A percentile compares a stretch with the other conserved stretches of the same genome.
Conservation (phyloP, 495 filamentous ascomycete genomes). For the Podospora sp. region DNA sequence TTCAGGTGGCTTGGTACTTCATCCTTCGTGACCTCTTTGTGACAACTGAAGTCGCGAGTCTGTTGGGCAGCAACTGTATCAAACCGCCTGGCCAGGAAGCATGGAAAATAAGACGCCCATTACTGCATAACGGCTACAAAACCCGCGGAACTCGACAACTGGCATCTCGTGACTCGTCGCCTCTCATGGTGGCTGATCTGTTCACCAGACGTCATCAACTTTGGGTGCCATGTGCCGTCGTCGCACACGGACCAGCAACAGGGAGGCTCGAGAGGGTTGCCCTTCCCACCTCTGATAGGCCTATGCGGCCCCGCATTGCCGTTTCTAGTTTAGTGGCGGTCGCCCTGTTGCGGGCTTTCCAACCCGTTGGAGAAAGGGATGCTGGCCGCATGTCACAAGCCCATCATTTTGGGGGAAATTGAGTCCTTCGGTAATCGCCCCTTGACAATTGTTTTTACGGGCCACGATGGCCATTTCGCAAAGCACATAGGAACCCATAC, state of each 20-base stretch:
- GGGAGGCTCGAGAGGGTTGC: background rate
- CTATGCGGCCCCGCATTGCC: background rate
- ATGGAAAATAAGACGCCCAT: background rate
- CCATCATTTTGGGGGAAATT: slow-evolving; percentile 32
- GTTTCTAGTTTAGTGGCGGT: slow-evolving; percentile 17
- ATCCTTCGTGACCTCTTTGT: too few species aligned
- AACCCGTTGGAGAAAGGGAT: slow-evolving; percentile 12
- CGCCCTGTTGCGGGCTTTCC: background rate
- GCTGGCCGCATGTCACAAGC: slow-evolving; percentile 28
- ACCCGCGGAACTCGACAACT: background rate
- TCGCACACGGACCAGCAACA: background rate
- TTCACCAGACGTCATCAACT: slow-evolving; percentile 20
- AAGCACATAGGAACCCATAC: background rate
- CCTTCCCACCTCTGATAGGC: background rate
- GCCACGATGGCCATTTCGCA: slow-evolving; percentile 26
- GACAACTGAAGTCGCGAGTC: too few species aligned
- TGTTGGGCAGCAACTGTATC: background rate
- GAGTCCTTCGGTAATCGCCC: slow-evolving; percentile 8
- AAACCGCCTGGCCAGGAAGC: too few species aligned
- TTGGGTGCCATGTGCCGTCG: background rate
- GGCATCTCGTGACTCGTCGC: background rate
- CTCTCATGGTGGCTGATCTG: background rate
- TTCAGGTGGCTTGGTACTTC: too few species aligned
- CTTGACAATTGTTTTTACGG: slow-evolving; percentile 6
- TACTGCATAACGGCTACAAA: background rate